Base-by-base conservation (phyloP, 1,139 yeast species). In the Saccharomycopsis hybrid region DNA sequence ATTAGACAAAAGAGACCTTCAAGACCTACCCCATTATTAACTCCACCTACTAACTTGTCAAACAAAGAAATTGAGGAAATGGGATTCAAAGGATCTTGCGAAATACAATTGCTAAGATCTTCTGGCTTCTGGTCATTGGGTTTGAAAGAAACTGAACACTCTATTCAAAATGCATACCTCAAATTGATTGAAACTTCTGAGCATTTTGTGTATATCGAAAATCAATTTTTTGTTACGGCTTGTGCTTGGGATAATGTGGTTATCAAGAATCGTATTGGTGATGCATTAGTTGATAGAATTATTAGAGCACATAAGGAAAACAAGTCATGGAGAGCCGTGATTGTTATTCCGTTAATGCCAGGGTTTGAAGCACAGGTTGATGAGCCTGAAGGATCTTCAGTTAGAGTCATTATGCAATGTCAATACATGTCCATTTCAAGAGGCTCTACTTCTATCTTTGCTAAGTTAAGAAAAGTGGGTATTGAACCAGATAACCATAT, bases 321-420 rank as follows among this genome's bases (percentile, higher is more conserved):
- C 3, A 85, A 81, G 50, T 66, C 71, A 29, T 94, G 99, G 99
- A 82, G 82, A 58, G 97, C 97, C 1, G 77, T 89, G 24, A 82
- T 92, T 55, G 77, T 92, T 4, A 88, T 94, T 55, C 99, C 99
- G 2, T 72, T 94, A 58, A 88, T 92, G 95, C 99, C 99, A 1
- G 99, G 98, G 0, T 94, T 94, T 64, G 95, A 87, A 61, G 83
- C 96, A 18, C 88, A 89, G 58, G 95, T 94, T 36, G 97, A 92
- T 64, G 80, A 86, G 57, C 86, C 95, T 4, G 97, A 89, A 58
- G 98, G 97, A 4, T 85, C 96, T 0, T 80, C 96, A 27, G 92
- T 94, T 4, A 78, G 99, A 59, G 85, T 92, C 35, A 94, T 94
- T 59, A 90, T 92, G 95, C 95, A 90, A 68, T 89, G 97, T 62